phyloP scores from a whole-genome alignment of 805 yeast genomes.

The Cyberlindnera maritima region DNA sequence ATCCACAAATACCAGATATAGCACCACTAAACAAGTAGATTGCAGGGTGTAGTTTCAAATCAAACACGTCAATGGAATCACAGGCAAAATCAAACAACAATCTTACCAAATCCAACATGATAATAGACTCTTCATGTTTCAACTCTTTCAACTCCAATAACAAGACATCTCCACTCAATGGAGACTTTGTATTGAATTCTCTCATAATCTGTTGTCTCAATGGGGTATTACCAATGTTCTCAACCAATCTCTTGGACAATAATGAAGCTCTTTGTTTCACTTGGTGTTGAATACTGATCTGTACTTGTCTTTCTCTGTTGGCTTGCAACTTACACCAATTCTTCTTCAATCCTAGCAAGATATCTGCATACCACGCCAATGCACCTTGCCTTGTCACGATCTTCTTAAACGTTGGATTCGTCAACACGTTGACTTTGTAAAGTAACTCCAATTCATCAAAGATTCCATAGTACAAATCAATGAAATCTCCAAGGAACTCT shows the following conservation, averaged over 20 bases:
- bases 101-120: slow-evolving; percentile 40
- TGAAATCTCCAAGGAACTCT: slow-evolving; percentile 46
- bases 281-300: slow-evolving; percentile 54
- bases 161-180: slow-evolving; percentile 13
- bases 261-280: slow-evolving; percentile 54
- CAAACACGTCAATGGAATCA: slow-evolving; percentile 45
- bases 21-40: slow-evolving; percentile 24
- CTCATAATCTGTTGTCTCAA: slow-evolving; percentile 30
- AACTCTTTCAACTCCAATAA: slow-evolving; percentile 31
- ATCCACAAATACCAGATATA: slow-evolving; percentile 24
- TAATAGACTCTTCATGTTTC: slow-evolving; percentile 34
- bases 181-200: slow-evolving; percentile 28
- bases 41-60: slow-evolving; percentile 29
- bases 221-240: slow-evolving; percentile 26
- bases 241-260: slow-evolving; percentile 38
- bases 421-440: slow-evolving; percentile 49
- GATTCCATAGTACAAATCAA: slow-evolving; percentile 59
- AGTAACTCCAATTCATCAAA: slow-evolving; percentile 62
- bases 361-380: slow-evolving; percentile 67
- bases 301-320: slow-evolving; percentile 48
- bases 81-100: slow-evolving; percentile 45
- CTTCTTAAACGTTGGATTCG: slow-evolving; percentile 34
- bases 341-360: slow-evolving; percentile 53
- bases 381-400: slow-evolving; percentile 57
- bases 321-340: slow-evolving; percentile 42